phyloP scores from a whole-genome alignment of 148 eudicot species.

The Dysphania ambrosioides region DNA sequence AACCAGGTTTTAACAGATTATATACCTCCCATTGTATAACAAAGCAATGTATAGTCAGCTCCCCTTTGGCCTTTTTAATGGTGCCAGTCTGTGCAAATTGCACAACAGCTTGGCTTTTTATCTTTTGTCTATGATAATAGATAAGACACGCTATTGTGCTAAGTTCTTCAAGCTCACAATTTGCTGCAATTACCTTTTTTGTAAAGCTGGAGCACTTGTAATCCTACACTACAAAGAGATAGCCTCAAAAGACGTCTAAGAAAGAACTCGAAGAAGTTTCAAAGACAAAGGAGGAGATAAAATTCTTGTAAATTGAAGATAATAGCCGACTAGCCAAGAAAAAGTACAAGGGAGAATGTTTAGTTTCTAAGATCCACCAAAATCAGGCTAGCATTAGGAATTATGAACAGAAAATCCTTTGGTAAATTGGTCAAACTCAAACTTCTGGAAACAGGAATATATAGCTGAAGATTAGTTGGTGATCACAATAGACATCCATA shows the following conservation, averaged over 20 bases:
- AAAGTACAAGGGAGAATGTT: not conserved
- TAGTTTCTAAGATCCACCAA: not conserved
- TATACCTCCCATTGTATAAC: not conserved
- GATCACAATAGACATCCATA: not conserved
- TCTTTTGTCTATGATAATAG: too few relatives aligned
- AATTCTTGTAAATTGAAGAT: not conserved
- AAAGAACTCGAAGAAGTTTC: not conserved
- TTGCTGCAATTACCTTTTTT: not conserved
- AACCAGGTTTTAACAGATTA: not conserved
- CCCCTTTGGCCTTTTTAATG: not conserved
- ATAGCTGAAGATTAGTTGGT: not conserved
- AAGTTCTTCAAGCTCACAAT: not conserved
- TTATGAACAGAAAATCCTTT: not conserved
- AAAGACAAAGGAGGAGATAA: too few relatives aligned
- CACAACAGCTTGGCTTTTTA: not conserved
- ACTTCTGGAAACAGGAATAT: not conserved
- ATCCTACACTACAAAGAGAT: not conserved
- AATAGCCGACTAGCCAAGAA: not conserved
- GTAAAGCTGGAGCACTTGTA: not conserved
- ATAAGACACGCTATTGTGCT: not conserved
- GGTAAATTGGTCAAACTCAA: too few relatives aligned
- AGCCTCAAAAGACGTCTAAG: not conserved
- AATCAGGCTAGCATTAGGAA: not conserved
- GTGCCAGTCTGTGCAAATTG: not conserved
- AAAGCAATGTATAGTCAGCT: not conserved